Base-by-base conservation (phyloP, 2,329 filamentous ascomycete genomes). In the Conoideocrella luteorostrata region DNA sequence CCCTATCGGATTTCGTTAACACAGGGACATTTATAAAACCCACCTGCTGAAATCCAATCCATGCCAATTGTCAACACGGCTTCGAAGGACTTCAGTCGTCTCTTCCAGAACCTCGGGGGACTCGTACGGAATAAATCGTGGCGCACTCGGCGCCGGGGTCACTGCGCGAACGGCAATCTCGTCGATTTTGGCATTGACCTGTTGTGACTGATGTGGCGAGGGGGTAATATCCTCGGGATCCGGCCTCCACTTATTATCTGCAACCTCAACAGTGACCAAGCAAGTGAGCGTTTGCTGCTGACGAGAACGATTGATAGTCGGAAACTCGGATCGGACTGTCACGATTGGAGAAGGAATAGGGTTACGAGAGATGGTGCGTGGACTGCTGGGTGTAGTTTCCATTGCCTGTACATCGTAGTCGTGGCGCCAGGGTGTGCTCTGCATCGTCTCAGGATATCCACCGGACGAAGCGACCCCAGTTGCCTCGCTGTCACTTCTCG, bases 21-120 rank as follows among this genome's bases (percentile, higher is more conserved):
- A n/a, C n/a, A n/a, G n/a, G n/a, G n/a, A n/a, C 37, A 9, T n/a
- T 12, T 18, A 2, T 18, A 6, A 18, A 45, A 47, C 71, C 56
- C 68, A 85, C 75, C 87, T 80, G 58, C 81, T 80, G 58, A 96
- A 96, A 59, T 97, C 91, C 17, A 98, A 73, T 0, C 93, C 91
- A 61, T 98, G 93, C 93, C 93, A 98, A 55, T 97, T 96, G 56
- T 98, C 93, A 10, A 98, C 93, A n/a, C 90, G 83, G 36, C 72
- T 79, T 46, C 88, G 82, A 46, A 98, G 68, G 50, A 82, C 87
- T 57, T 96, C 88, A 0, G 90, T 94, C 58, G 93, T 86, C 51
- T 91, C 83, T 43, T 93, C 84, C 45, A 97, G 63, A 5, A 82
- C 81, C 54, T 90, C 86, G 3, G 80, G 73, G 3, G 86, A 77